Percentiles rank a stretch among this genome's conserved stretches.
These are phyloP conservation scores for Lumnitzera littorea DNA, from an alignment of 345 rosid species.

Conservation along the genomic window DNA sequence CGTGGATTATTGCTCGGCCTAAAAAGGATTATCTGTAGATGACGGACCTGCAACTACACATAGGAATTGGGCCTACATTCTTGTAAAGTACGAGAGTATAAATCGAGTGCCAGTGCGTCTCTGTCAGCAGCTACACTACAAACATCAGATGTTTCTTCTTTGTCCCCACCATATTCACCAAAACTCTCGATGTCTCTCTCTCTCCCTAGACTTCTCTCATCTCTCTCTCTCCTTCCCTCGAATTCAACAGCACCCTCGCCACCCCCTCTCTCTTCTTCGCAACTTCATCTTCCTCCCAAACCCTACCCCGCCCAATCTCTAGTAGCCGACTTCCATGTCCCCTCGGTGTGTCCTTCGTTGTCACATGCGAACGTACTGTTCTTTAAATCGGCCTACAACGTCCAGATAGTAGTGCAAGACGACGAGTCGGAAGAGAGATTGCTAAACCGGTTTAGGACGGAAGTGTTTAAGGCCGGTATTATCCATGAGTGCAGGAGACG, in stretches of 20 bases:
- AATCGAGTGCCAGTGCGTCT: too few relatives aligned
- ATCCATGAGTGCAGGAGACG: conserved; percentile 26
- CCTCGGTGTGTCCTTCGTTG: conserved; percentile 11
- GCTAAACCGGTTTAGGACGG: conserved; percentile 23
- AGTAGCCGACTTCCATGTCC: background rate
- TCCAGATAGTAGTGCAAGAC: conserved; percentile 23
- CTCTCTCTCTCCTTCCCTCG: conserved; percentile 1
- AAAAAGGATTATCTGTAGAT: too few relatives aligned
- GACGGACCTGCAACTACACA: too few relatives aligned
- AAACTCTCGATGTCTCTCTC: conserved; percentile 6
- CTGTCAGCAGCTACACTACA: background rate
- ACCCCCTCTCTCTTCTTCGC: background rate
- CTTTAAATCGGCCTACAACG: conserved; percentile 27
- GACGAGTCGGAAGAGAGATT: conserved; percentile 35
- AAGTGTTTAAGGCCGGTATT: conserved; percentile 22
- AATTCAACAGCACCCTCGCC: conserved; percentile 1
- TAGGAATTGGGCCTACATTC: too few relatives aligned
- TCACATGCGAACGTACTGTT: conserved; percentile 18
- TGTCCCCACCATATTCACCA: background rate
- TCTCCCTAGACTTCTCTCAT: conserved; percentile 5
- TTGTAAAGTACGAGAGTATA: too few relatives aligned
- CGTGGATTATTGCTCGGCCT: too few relatives aligned
- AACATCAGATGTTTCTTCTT: background rate
- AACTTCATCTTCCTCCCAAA: conserved; percentile 2
- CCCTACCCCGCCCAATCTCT: conserved; percentile 4